Base-by-base conservation (phyloP, 208 protist species). In the Trypanosoma vivax region DNA sequence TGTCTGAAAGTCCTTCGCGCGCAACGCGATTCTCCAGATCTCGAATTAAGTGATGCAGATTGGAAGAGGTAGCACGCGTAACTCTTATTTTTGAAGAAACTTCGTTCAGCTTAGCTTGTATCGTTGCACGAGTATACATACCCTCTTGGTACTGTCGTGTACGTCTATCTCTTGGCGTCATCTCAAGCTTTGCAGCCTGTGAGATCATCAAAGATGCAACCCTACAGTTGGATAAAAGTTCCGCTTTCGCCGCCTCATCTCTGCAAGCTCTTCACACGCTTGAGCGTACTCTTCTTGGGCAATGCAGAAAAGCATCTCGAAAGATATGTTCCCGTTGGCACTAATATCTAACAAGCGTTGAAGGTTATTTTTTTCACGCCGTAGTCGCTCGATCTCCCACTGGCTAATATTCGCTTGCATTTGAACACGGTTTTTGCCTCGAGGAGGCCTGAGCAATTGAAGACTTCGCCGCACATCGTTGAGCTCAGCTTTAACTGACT, bases 71-170 rank as follows among this genome's bases (percentile, higher is more conserved):
- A 25, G 47, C 51, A 10, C 50, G 40, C 5, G 60, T 77, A 33
- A 53, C 39, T 2, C 60, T 43, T 29, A 89, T 58, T 27, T 61
- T 70, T 13, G 30, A 47, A 16, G 50, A 46, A 28, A 87, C 31
- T 39, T 83, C 58, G 2, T 51, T 35, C 11, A 76, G 34, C n/a
- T 77, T 71, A 30, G 50, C 51, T 27, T 85, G 62, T 33, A 87
- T 54, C 10, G 48, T 53, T 7, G 65, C 62, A 45, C 64, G 79
- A 50, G 52, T 70, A 61, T 90, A 93, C 38, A 88, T 73, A 21
- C 65, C 72, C 19, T 93, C 85, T 29, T 78, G 78, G 0, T 79
- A 48, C 55, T 88, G 72, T 9, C 77, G 63, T n/a, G 70, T 45
- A 47, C 70, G 31, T 39, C 79, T 42, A 48, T 88, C 73, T 3